Base-by-base conservation (phyloP, 441 rosid genomes). In the Aquilaria agallochum region DNA sequence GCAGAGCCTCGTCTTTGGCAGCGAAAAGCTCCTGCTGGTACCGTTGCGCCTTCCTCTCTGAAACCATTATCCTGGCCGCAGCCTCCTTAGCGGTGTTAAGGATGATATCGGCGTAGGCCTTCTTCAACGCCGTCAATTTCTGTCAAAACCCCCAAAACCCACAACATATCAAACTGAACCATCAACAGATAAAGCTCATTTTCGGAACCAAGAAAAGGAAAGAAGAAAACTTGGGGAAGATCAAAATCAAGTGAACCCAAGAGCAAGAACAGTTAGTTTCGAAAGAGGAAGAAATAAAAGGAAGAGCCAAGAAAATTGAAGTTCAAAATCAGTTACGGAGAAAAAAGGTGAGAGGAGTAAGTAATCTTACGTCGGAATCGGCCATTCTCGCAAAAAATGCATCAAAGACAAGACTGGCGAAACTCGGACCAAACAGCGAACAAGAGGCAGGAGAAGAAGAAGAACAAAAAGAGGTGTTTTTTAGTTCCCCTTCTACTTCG, bases 31-130 rank as follows among this genome's bases (percentile, higher is more conserved):
- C 99, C 27, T 74, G 83, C 72, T 87, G 90, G 68, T 68, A 83
- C 51, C 82, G 80, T 60, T 78, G 70, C 63, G 96, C 87, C 72
- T 80, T 94, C 74, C 83, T 82, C 83, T 94, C 99, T 45, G 97
- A 86, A 59, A 68, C 77, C 86, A 89, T 81, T 74, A 91, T 83
- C 77, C 96, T 83, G 61, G 89, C 96, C 68, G 97, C 95, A 56
- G 97, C 95, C 68, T 94, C 99, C 74, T 86, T 94, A 27, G 94
- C 93, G 44, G 97, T 85, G 68, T 89, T 89, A 72, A 94, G 72
- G 62, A 94, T 91, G 54, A 89, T 87, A 64, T 89, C 97, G 64
- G 99, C 97, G 64, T 89, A 91, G 15, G 95, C 97, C 90, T 81
- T 91, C 83, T 94, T 89, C 87, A 94, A 75, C 66, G 94, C 95